Base-by-base conservation (phyloP, 768 basidiomycete species). In the Russula compacta region DNA sequence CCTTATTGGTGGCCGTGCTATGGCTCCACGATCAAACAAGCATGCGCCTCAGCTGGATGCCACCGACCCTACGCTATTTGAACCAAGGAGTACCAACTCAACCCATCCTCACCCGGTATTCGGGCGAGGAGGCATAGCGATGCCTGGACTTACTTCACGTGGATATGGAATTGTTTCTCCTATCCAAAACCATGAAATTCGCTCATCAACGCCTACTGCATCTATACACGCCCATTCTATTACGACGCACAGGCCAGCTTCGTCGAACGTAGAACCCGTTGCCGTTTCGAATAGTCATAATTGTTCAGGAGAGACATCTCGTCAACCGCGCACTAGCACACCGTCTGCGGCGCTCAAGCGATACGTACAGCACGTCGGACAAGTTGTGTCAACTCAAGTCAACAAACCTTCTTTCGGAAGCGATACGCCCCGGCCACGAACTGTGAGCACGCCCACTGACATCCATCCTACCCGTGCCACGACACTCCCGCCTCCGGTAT, bases 1-100 rank as follows among this genome's bases (percentile, higher is more conserved):
- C 2, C 89, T 92, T 70, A 92, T 92, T 66, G 90, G 90, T 40
- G 89, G 90, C 7, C 81, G 78, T 32, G 89, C 85, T 14, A 79
- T 82, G 46, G 90, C 88, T 24, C 89, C 89, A 4, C 78, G 85
- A 40, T 77, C 92, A 46, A 90, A 81, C 64, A 81, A 78, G 59
- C 88, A 84, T 67, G 83, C 84, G 17, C 84, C 89, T 4, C 90
- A 92, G 69, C 77, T 77, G 66, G 83, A 92, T 72, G 78, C 78
- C 10, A 76, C 82, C 67, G 81, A 85, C 67, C 83, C 82, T 1
- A 82, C 80, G 0, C 82, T 83, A 64, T 87, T 87, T 65, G 83
- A 84, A 57, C 85, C 86, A 68, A 82, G 81, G 12, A 75, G 72
- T 14, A 74, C 73, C n/a, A 70, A 73, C 56, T 76, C 76, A 36